Base-by-base conservation (phyloP, 257 asterid species). In the Nicotiana paniculata region DNA sequence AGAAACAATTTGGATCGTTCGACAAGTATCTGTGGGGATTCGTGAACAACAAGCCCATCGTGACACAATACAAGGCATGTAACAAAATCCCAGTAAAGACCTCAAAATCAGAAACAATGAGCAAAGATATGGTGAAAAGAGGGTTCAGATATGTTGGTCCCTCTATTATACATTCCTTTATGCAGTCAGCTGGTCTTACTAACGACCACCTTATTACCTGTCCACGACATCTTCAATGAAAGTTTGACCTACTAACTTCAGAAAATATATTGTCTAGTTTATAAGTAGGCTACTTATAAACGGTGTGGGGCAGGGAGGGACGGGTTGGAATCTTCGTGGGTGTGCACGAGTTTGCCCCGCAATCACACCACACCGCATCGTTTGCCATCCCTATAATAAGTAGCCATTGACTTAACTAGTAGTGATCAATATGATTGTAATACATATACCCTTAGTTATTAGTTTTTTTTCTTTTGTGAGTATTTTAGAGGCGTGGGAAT, bases 121-220 rank as follows among this genome's bases (percentile, higher is more conserved):
- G 98, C 93, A 93, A 93, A 86, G 94, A 90, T 85, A 91, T 91
- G 98, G 95, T 93, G 80, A 85, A 84, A 81, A 91, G 93, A 61
- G 98, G 98, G 0, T 91, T 93, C 89, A 87, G 98, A 26, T 87
- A 85, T 28, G 97, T 92, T 69, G 98, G 98, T 4, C 97, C 97
- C 37, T 91, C 94, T 6, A 92, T 91, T 9, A 88, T 93, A 54
- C 92, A 92, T 89, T 93, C 98, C 37, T 93, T 93, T 90, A 92
- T 93, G 96, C 97, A 93, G 84, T 97, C 97, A 0, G 93, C 90
- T 79, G 98, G 98, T 43, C 97, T 93, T 81, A 92, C 93, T 82
- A 93, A 92, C 82, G 97, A 93, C 88, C 98, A 93, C 82, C 72
- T 91, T 39, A 81, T 89, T 85, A 89, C 92, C 54, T 93, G 98